Evolutionary conservation across 345 rosid species (phyloP), one percentile per base, ranked within the genome.

Genomic region (Conringia planisiliqua): DNA sequence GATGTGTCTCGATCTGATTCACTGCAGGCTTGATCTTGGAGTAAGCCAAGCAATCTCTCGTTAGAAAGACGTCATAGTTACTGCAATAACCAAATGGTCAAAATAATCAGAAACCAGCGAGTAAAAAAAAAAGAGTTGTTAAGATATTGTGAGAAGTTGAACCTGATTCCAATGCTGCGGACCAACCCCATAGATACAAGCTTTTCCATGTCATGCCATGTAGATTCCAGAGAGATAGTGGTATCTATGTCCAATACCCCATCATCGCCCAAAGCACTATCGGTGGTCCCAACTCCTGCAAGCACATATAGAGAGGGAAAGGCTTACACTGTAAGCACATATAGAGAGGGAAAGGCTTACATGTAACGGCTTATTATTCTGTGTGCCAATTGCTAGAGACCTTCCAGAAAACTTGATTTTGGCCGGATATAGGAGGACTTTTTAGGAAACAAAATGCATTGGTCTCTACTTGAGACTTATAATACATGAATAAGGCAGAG

Each of bases 1-100:
- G 97, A 61, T 91, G 97, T 7, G 92, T 88, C 80, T 93, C 97
- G 1, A 93, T 82, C 83, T 93, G 98, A 82, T 93, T 93, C 68
- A 93, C 98, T n/a, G 92, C 96, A 7, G 98, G 98, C 80, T 93
- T 93, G 80, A 93, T 83, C 78, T 90, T 93, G 57, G 96, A 86
- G 84, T 89, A 91, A 40, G 98, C 96, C 62, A 93, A 75, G 87
- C 96, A 91, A 73, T 91, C 97, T 77, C 97, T 88, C 3, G 97
- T 87, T 39, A 93, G 81, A 80, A 87, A 93, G 69, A 93, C 81
- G 56, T 91, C 97, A 29, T 81, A 93, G 83, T 93, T 91, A 88
- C 97, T 93, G 92, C 86, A 82, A 50, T 17, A 55, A 18, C 13
- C 8, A 24, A 22, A 58, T 3, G 17, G 38, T 44, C 1, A 48